Evolutionary conservation across 2,329 filamentous ascomycete genomes (phyloP), one percentile per base, ranked within the genome.

Genomic region (Aureobasidium sp.): DNA sequence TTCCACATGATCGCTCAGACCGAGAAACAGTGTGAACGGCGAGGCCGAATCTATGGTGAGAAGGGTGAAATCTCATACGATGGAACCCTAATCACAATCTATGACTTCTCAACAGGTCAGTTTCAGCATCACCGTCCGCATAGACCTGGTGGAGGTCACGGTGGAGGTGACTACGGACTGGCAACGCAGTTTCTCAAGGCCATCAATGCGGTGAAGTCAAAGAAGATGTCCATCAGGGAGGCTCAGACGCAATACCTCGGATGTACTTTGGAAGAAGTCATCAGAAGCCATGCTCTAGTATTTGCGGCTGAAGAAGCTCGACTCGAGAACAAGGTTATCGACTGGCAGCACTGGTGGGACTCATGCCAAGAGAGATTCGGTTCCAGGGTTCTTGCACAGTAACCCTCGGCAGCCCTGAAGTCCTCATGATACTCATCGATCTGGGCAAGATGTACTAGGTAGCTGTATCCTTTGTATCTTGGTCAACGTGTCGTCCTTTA

Each of bases 1-100:
- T 89, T 97, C 72, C 93, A 97, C 74, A 97, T 97, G 93, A 87
- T 93, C 2, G 91, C 93, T 2, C 90, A 92, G 64, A 96, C 92
- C 0, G 86, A 90, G 70, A 87, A 88, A 70, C 88, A 95, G 67
- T 97, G 93, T 73, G 84, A 96, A 66, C 86, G 94, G 3, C 87
- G 91, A 63, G 91, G 90, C 0, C 80, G 90, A 63, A 85, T 97
- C 50, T 96, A 97, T 75, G 94, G 94, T 53, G 89, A 89, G 0
- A 79, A 85, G 55, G 94, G 93, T 47, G 93, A 97, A 75, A 84
- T 97, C 32, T 84, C 86, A 67, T 94, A 95, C 66, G 91, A 97
- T 75, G 91, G 88, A 59, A 78, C 79, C 25, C 86, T 79, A 0
- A 96, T 97, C 73, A 84, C 81, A 1, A 81, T 95, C 1, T 85